Base-by-base conservation (phyloP, 148 eudicot species). In the Heliamphora exappendiculata region DNA sequence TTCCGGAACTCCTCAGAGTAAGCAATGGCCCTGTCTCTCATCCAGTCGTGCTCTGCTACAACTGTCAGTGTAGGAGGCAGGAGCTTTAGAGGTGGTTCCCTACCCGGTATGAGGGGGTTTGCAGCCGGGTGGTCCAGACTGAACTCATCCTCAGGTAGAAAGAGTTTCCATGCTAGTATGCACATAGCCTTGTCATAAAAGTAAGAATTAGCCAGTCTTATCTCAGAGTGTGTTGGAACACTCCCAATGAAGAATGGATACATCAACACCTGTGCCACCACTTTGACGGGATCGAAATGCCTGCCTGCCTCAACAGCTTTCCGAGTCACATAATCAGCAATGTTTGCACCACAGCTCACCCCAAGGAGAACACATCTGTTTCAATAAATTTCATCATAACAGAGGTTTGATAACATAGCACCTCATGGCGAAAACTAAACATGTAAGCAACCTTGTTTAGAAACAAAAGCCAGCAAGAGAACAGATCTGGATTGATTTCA, bases 41-140 rank as follows among this genome's bases (percentile, higher is more conserved):
- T 94, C 98, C 97, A 92, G 77, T 94, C 98, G 54, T 81, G 98
- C 54, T 94, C 97, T 2, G 98, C 98, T 68, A 94, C 92, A 2
- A 94, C 76, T 8, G 97, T 88, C 74, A 94, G 79, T 10, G 98
- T 94, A 13, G 98, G 98, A 34, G 98, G 98, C 97, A 94, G 92
- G 28, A 86, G 87, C 73, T 92, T 92, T n/a, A 94, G 54, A 45
- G 96, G 96, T 29, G 97, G 97, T 5, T 88, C 85, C 36, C 93
- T 70, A 45, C 81, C 82, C 0, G 93, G 87, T 24, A 83, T 44
- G 19, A 94, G 96, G 1, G 98, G 98, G 65, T 94, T 94, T 44
- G 97, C 98, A 26, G 98, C 97, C 2, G 96, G 98, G 85, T 94
- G 98, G 78, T 94, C 98, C 10, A 92, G 91, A 86, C 81, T 83